Conservation (phyloP, 176 grass and related monocot genomes). For the Cenchrus fungigraminus region DNA sequence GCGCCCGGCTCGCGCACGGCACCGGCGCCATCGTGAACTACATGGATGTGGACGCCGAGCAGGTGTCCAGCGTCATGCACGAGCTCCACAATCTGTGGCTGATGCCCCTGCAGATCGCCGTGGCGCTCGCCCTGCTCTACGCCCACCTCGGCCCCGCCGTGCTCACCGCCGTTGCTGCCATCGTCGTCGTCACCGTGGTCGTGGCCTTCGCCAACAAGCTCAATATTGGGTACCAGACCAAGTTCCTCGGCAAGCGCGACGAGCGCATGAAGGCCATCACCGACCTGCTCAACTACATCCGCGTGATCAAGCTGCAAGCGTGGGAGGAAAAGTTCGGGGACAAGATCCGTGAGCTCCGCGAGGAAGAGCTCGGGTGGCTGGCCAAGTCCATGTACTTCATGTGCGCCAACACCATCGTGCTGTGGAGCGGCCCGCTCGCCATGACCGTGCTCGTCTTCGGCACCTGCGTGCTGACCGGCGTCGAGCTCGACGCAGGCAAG, state of each 20-base stretch:
- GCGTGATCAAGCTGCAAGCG: constrained; percentile 71
- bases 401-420: constrained; percentile 48
- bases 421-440: constrained; percentile 52
- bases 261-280: constrained; percentile 60
- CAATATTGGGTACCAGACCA: constrained; percentile 50
- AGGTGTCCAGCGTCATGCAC: constrained; percentile 50
- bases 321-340: constrained; percentile 62
- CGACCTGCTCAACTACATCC: constrained; percentile 71
- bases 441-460: constrained; percentile 61
- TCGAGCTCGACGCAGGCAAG: constrained; percentile 58
- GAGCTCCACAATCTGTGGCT: constrained; percentile 58
- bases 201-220: constrained; percentile 46
- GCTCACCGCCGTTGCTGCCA: background rate
- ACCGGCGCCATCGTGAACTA: constrained; percentile 71
- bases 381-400: constrained; percentile 54
- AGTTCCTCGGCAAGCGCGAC: constrained; percentile 52
- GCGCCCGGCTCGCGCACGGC: constrained; percentile 57
- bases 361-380: constrained; percentile 55
- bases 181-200: constrained; percentile 28
- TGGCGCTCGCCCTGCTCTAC: constrained; percentile 59
- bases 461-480: constrained; percentile 42
- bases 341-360: constrained; percentile 47
- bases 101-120: constrained; percentile 64
- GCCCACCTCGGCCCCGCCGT: constrained; percentile 56
- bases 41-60: constrained; percentile 61